Evolutionary conservation across 2,329 filamentous ascomycete genomes (phyloP), one percentile per base, ranked within the genome.

Genomic region (Epichloe sibirici): DNA sequence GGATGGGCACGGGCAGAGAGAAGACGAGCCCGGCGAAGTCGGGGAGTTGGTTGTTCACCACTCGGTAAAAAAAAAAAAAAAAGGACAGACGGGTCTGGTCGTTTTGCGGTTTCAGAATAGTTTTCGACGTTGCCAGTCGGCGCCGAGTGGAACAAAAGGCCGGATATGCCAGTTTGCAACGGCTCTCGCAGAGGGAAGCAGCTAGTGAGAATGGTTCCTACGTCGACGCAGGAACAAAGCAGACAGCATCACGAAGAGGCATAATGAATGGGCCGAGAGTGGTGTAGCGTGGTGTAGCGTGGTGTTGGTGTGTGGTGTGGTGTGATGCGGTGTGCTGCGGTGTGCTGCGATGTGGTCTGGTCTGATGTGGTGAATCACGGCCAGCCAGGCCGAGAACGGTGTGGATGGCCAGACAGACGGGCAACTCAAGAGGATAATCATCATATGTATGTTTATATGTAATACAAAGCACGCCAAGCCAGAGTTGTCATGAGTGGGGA

Each of bases 341-440:
- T 13, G 23, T 37, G 21, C 17, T 21, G 42, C 39, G 8, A 6
- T 38, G 37, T 5, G 37, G 37, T 15, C 4, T 11, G 35, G 35
- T 13, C 15, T 37, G 21, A 34, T 45, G 15, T 45, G 23, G 49
- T 47, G 49, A 51, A 47, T 40, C 49, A 51, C 42, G 42, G 49
- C 34, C 39, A 38, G 48, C 34, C 49, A 45, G 40, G 17, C 35
- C 49, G 42, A 45, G 42, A 45, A 38, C 42, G 49, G 42, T 45
- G 44, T 38, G 49, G 28, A 13, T 13, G 42, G 31, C 42, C 17
- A 23, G 13, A 25, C 35, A 15, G 46, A 35, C 34, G 17, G 17
- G 17, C 17, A 21, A 38, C 12, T 13, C 28, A 12, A 37, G 17
- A 35, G 6, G 34, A 12, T 12, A 3, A 12, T 7, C 7, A 35